Evolutionary conservation across 352 stramenopile species (phyloP).

Genomic region (Thraustotheca clavata): DNA sequence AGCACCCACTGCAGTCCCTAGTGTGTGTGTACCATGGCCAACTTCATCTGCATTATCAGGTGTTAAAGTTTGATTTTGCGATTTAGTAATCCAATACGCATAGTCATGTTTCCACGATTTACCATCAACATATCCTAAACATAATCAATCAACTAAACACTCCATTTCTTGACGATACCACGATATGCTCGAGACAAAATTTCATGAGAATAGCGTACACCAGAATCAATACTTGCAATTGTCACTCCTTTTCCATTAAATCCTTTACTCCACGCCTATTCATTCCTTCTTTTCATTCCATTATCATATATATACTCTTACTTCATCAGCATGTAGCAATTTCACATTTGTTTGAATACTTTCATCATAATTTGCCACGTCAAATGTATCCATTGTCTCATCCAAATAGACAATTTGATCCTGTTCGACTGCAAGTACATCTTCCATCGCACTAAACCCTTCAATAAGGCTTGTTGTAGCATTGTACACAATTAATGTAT

Average conservation of each 20-base stretch:
- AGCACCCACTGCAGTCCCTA: constrained; percentile 44
- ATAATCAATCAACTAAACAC: neutral
- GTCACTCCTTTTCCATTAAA: constrained; percentile 34
- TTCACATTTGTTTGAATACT: constrained; percentile 38
- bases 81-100: constrained; percentile 53
- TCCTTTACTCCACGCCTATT: constrained; percentile 36
- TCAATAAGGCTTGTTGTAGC: too few relatives aligned
- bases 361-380: constrained; percentile 29
- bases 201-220: constrained; percentile 60
- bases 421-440: too few relatives aligned
- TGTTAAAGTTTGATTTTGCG: constrained; percentile 43
- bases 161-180: constrained; percentile 23
- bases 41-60: constrained; percentile 57
- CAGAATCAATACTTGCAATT: constrained; percentile 65
- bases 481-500: too few relatives aligned
- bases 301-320: constrained; percentile 37
- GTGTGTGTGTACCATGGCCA: constrained; percentile 59
- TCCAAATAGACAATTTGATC: too few relatives aligned
- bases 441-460: too few relatives aligned
- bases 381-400: too few relatives aligned
- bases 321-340: constrained; percentile 17
- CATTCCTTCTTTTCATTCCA: constrained; percentile 40
- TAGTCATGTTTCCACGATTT: constrained; percentile 43
- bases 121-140: constrained; percentile 14
- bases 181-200: constrained; percentile 38